Conservation (phyloP, 1,284 basidiomycete genomes). For the Erythrobasidium hasegawianum region DNA sequence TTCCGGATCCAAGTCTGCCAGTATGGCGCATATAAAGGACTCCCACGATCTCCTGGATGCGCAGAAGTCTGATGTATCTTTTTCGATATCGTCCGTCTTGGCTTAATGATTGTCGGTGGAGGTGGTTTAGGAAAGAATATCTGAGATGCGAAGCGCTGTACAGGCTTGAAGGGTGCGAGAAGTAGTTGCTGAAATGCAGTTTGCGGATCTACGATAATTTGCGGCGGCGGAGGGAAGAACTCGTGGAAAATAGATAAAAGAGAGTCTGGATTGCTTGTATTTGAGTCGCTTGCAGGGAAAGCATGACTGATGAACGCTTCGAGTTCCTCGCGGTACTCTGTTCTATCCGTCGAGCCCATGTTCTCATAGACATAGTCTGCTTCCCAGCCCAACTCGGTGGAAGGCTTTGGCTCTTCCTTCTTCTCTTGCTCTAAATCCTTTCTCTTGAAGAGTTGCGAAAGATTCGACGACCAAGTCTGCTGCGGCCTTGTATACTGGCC, state of each 20-base stretch:
- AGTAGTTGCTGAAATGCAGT: conserved; percentile 19
- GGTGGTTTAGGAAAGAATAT: conserved; percentile 1
- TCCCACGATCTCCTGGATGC: conserved; percentile 3
- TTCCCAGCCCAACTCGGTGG: conserved; percentile 30
- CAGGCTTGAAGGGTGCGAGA: conserved; percentile 11
- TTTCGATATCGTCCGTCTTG: conserved; percentile 13
- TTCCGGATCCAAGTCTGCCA: conserved; percentile 3
- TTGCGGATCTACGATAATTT: conserved; percentile 9
- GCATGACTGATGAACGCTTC: conserved; percentile 1
- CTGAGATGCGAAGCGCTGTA: not conserved
- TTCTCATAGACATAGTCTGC: conserved; percentile 33
- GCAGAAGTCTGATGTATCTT: conserved; percentile 25
- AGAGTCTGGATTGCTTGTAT: conserved; percentile 16
- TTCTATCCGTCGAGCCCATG: conserved; percentile 21
- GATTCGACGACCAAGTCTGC: too few relatives aligned
- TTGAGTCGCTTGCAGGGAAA: conserved; percentile 17
- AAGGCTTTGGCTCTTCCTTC: conserved; percentile 13
- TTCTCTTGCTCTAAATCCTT: too few relatives aligned
- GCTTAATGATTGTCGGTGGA: not conserved
- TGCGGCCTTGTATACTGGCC: conserved; percentile 1
- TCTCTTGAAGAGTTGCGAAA: too few relatives aligned
- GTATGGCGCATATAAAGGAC: conserved; percentile 4
- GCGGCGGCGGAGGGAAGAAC: conserved; percentile 14
- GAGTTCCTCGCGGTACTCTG: conserved; percentile 15
- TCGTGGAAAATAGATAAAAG: conserved; percentile 25